These are phyloP conservation scores for Saccharomycopsis synnaedendra DNA, from an alignment of 805 yeast genomes.

Conservation along the genomic window DNA sequence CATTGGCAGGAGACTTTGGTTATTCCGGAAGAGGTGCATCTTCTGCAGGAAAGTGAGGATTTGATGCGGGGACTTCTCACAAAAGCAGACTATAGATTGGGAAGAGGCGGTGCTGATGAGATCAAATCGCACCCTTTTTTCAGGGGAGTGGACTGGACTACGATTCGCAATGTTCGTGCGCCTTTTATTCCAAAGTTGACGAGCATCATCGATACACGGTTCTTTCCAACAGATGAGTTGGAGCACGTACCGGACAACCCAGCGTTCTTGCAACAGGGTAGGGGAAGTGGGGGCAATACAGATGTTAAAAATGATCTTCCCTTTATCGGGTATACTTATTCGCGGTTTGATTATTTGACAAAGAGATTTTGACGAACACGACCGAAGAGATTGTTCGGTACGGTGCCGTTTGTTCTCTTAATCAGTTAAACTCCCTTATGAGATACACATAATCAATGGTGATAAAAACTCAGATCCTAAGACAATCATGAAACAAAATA, in stretches of 20 bases:
- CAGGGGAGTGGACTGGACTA: slow-evolving; percentile 41
- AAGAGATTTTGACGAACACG: slow-evolving; percentile 20
- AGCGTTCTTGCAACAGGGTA: slow-evolving; percentile 21
- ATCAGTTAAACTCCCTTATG: neutral
- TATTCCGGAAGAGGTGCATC: slow-evolving; percentile 38
- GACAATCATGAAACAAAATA: no score
- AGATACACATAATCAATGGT: neutral
- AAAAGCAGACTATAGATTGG: slow-evolving; percentile 30
- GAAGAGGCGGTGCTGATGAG: slow-evolving; percentile 38
- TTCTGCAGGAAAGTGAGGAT: slow-evolving; percentile 27
- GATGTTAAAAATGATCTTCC: slow-evolving; percentile 27
- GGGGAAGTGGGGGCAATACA: neutral
- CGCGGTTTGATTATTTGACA: slow-evolving; percentile 36
- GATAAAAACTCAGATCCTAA: neutral
- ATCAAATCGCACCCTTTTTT: slow-evolving; percentile 38
- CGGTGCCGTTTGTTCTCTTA: neutral
- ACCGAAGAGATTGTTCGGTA: neutral
- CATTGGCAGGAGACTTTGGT: slow-evolving; percentile 38
- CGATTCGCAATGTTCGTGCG: slow-evolving; percentile 35
- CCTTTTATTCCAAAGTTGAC: slow-evolving; percentile 38
- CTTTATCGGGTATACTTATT: slow-evolving; percentile 39
- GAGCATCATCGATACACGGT: slow-evolving; percentile 36
- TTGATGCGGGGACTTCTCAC: slow-evolving; percentile 32
- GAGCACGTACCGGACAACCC: slow-evolving; percentile 35
- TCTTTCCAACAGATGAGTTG: slow-evolving; percentile 39